Conservation (phyloP, 169 alveolate species). For the Plasmodium chabaudi region DNA sequence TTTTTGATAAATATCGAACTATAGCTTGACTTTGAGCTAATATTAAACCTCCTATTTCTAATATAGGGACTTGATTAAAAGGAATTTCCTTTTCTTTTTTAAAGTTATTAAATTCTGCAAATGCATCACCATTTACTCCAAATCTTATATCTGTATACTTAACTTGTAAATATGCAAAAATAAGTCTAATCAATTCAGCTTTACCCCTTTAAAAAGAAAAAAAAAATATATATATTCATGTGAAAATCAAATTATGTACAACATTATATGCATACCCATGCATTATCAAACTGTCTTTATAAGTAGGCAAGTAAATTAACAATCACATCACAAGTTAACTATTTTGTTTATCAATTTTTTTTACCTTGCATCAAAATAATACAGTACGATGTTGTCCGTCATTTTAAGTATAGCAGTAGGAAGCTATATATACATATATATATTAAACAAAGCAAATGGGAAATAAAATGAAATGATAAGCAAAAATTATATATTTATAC, state of each 20-base stretch:
- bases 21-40: constrained; percentile 70
- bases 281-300: too few relatives aligned
- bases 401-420: constrained; percentile 12
- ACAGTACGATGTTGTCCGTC: constrained; percentile 44
- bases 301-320: too few relatives aligned
- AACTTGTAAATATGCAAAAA: constrained; percentile 54
- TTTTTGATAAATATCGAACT: constrained; percentile 66
- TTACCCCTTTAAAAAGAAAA: constrained; percentile 34
- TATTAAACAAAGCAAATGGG: background rate
- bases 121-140: constrained; percentile 71
- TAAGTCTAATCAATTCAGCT: constrained; percentile 55
- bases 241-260: too few relatives aligned
- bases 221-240: background rate
- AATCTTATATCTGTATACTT: constrained; percentile 56
- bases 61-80: constrained; percentile 61
- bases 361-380: constrained; percentile 71
- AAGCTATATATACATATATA: background rate
- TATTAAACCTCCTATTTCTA: constrained; percentile 36
- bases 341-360: constrained; percentile 4
- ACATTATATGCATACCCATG: too few relatives aligned
- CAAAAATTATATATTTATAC: background rate
- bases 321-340: too few relatives aligned
- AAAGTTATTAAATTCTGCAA: constrained; percentile 56
- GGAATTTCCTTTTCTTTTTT: constrained; percentile 72
- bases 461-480: background rate